A percentile compares a stretch with the other conserved stretches of the same genome.
Conservation (phyloP, 164 flowering plant genomes). For the Brasenia schreberi region DNA sequence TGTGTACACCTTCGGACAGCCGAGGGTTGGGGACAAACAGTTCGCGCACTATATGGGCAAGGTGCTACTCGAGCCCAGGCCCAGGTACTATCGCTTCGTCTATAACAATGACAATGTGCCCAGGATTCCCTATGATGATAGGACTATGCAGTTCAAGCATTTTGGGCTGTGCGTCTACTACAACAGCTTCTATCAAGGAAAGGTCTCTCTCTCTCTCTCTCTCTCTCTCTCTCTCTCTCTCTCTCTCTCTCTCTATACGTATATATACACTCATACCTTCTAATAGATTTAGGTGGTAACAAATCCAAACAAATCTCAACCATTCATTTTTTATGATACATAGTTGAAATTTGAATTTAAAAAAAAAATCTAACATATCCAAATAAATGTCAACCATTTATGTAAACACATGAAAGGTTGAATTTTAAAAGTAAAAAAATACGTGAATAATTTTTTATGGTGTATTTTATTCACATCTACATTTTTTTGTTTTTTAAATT, state of each 20-base stretch:
- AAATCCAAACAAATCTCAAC: too few relatives aligned
- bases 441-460: too few relatives aligned
- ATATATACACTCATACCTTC: too few relatives aligned
- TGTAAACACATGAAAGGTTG: too few relatives aligned
- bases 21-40: constrained; percentile 34
- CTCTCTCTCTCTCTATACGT: background rate
- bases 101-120: constrained; percentile 31
- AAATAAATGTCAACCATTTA: too few relatives aligned
- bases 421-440: too few relatives aligned
- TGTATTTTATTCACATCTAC: too few relatives aligned
- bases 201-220: constrained; percentile 19
- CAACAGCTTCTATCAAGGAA: constrained; percentile 19
- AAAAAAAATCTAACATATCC: too few relatives aligned
- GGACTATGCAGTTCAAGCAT: constrained; percentile 26
- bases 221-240: background rate
- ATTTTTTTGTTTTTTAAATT: too few relatives aligned
- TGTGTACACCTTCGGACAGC: constrained; percentile 43
- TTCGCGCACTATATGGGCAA: constrained; percentile 23
- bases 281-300: too few relatives aligned
- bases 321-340: too few relatives aligned
- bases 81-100: constrained; percentile 24
- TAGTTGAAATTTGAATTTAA: too few relatives aligned
- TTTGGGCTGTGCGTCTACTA: constrained; percentile 38
- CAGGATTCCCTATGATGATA: constrained; percentile 28
- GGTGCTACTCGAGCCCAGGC: constrained; percentile 24